Percentiles rank a stretch among this genome's conserved stretches.
Evolutionary conservation across 1,139 yeast species (phyloP).

Genomic region (Candida smagusa): DNA sequence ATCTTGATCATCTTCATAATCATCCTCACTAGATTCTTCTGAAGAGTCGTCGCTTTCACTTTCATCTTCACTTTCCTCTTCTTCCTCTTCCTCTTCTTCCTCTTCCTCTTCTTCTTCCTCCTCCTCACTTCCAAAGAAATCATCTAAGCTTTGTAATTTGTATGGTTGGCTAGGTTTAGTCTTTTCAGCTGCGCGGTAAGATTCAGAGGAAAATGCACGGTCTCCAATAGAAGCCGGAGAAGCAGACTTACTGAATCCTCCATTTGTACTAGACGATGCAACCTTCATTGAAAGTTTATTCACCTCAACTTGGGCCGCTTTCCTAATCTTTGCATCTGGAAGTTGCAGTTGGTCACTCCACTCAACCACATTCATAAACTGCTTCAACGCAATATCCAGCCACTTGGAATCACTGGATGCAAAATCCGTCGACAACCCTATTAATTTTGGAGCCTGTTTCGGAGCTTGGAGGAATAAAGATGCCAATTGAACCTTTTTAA

Average conservation of each 20-base stretch:
- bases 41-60: constrained; percentile 12
- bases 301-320: constrained; percentile 23
- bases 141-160: constrained; percentile 76
- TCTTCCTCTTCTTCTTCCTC: constrained; percentile 23
- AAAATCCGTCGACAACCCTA: constrained; percentile 3
- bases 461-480: constrained; percentile 79
- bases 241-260: constrained; percentile 13
- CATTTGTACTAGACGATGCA: constrained; percentile 8
- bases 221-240: constrained; percentile 19
- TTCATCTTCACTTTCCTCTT: constrained; percentile 19
- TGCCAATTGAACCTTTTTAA: constrained; percentile 53
- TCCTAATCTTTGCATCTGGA: constrained; percentile 38
- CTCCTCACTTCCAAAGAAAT: constrained; percentile 65
- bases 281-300: constrained; percentile 21
- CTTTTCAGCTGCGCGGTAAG: constrained; percentile 9
- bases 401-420: constrained; percentile 1
- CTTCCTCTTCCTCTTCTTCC: constrained; percentile 24
- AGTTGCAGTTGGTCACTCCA: constrained; percentile 35
- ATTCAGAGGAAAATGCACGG: constrained; percentile 27
- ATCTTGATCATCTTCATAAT: constrained; percentile 23
- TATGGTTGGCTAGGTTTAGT: constrained; percentile 31
- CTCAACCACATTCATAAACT: constrained; percentile 26
- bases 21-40: constrained; percentile 20
- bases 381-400: constrained; percentile 11
- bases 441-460: constrained; percentile 56